Base-by-base conservation (phyloP, 805 yeast genomes). In the Kuraishia floccosa region DNA sequence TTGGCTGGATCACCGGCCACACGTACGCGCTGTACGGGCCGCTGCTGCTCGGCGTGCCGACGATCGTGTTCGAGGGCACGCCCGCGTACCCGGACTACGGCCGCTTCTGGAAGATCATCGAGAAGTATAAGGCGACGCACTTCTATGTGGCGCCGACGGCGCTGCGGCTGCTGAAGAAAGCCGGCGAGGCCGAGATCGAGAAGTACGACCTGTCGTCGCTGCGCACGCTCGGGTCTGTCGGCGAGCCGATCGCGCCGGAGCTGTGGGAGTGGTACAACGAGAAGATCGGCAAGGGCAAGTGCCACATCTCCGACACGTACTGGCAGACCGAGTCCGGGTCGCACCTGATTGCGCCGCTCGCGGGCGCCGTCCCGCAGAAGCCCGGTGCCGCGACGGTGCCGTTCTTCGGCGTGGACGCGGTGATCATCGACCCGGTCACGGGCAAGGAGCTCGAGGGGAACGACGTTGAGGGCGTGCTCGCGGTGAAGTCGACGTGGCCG, bases 261-360 rank as follows among this genome's bases (percentile, higher is more conserved):
- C 76, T 91, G 43, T 91, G 97, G 97, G 93, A 85, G 56, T 91
- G 98, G 98, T 91, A 91, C 61, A 75, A 82, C 54, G 89, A 83
- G 46, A 72, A 82, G 54, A 77, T 91, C 47, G 98, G 98, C 50
- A 80, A 86, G 47, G 75, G 76, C 37, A 70, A 83, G 52, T 83
- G 94, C 50, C 94, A 86, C 48, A 78, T 89, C 44, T 77, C 84
- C 47, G 98, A 91, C 61, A 91, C 98, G 28, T 86, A 86, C 72
- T 91, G 98, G 98, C 96, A 87, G 65, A 91, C 97, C 24, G 98
- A 91, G 64, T 79, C 94, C 10, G 98, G 98, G 34, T 81, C 96
- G 22, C 96, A 89, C 52, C 68, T 91, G 55, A 80, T 91, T 55
- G 80, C 96, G 27, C 95, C 97, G 39, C 58, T 91, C 46, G 94